Conservation (phyloP, 2,329 filamentous ascomycete genomes). For the Fusarium verticillioides region DNA sequence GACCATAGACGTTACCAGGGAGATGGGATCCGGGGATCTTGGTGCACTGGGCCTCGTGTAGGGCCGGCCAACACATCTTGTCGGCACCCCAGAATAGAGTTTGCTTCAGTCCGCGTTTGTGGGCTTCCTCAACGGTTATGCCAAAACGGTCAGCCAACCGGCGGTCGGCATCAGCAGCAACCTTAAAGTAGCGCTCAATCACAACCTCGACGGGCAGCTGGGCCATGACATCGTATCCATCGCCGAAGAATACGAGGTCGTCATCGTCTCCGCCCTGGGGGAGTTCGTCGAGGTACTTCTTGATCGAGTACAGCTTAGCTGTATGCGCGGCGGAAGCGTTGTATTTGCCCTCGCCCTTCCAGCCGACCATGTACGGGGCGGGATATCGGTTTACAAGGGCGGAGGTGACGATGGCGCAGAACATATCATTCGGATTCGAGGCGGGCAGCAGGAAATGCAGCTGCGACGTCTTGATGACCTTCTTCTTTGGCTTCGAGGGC, state of each 20-base stretch:
- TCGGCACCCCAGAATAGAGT: constrained; percentile 58
- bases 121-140: constrained; percentile 46
- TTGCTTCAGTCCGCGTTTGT: constrained; percentile 48
- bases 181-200: constrained; percentile 69
- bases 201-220: constrained; percentile 73
- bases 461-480: constrained; percentile 41
- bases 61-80: constrained; percentile 48
- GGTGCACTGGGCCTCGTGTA: constrained; percentile 53
- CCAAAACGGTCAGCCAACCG: constrained; percentile 63
- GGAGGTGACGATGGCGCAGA: constrained; percentile 55
- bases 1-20: constrained; percentile 49
- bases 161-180: constrained; percentile 63
- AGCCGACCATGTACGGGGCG: constrained; percentile 52
- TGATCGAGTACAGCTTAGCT: constrained; percentile 44
- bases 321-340: constrained; percentile 26
- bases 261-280: constrained; percentile 52
- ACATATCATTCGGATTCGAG: constrained; percentile 49
- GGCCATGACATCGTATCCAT: constrained; percentile 72
- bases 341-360: constrained; percentile 48
- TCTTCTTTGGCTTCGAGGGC: background rate
- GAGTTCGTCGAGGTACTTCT: constrained; percentile 55
- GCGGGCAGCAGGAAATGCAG: constrained; percentile 55
- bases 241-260: constrained; percentile 72
- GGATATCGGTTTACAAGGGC: constrained; percentile 53
- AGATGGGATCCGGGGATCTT: constrained; percentile 52